These are phyloP conservation scores for Phialemoniopsis sp. DNA, from an alignment of 2,329 filamentous ascomycete species.

Conservation along the genomic window DNA sequence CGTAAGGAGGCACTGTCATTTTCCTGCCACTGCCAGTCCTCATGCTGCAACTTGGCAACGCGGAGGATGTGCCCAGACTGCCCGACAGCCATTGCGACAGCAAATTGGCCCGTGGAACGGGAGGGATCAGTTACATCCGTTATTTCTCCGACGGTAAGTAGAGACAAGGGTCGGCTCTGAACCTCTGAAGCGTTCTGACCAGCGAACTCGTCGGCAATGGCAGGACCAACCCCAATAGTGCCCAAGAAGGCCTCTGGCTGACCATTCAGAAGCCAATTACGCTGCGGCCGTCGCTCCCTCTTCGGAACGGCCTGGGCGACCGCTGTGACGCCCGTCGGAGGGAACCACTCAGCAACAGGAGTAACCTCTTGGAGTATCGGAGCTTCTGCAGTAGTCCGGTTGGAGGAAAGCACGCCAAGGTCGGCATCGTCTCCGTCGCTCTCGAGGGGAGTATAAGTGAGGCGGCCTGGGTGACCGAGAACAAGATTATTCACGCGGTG, in stretches of 20 bases:
- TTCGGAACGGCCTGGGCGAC: conserved; percentile 4
- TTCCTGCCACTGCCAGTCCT: conserved; percentile 50
- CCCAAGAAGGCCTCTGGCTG: conserved; percentile 46
- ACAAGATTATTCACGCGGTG: conserved; percentile 39
- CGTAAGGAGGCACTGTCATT: conserved; percentile 40
- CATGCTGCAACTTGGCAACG: conserved; percentile 43
- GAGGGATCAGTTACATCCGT: conserved; percentile 26
- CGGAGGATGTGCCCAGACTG: conserved; percentile 54
- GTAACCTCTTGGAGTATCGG: conserved; percentile 14
- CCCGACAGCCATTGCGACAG: conserved; percentile 49
- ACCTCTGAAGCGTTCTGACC: no score
- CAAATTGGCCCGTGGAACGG: conserved; percentile 19
- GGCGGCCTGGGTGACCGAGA: conserved; percentile 48
- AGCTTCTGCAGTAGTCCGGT: conserved; percentile 12
- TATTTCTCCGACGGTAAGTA: conserved; percentile 56
- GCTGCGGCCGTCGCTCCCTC: conserved; percentile 27
- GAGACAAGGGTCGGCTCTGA: conserved; percentile 8
- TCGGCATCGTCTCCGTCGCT: conserved; percentile 21
- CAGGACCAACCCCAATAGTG: conserved; percentile 9
- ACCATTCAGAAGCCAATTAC: conserved; percentile 44
- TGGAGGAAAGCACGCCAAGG: conserved; percentile 6
- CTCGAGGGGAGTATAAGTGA: conserved; percentile 33
- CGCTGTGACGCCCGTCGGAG: conserved; percentile 8
- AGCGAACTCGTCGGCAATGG: not conserved
- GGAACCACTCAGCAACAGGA: conserved; percentile 18